These are phyloP conservation scores for Ustanciosporium gigantosporum DNA, from an alignment of 1,284 basidiomycete genomes.

Conservation along the genomic window DNA sequence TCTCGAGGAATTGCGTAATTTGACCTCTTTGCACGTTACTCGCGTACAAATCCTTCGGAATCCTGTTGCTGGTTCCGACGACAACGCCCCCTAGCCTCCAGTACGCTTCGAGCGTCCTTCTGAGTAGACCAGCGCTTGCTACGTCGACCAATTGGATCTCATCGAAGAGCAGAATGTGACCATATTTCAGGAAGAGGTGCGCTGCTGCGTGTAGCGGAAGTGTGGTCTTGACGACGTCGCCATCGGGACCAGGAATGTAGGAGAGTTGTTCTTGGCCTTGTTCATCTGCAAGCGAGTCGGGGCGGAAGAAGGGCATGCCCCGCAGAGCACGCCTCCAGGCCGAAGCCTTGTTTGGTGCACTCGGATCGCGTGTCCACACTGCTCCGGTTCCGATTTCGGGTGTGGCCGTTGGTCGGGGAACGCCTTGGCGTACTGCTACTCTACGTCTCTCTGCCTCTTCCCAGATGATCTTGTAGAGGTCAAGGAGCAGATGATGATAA, in stretches of 20 bases:
- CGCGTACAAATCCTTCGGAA: slow-evolving; percentile 72
- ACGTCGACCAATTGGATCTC: slow-evolving; percentile 75
- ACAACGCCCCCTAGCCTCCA: slow-evolving; percentile 76
- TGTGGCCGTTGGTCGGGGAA: slow-evolving; percentile 28
- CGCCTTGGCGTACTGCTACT: slow-evolving; percentile 38
- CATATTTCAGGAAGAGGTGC: slow-evolving; percentile 65
- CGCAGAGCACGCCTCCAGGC: slow-evolving; percentile 25
- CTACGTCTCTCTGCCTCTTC: slow-evolving; percentile 66
- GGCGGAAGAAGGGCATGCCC: slow-evolving; percentile 51
- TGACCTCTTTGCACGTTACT: slow-evolving; percentile 72
- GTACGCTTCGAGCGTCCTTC: slow-evolving; percentile 75
- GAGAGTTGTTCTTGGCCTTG: slow-evolving; percentile 2
- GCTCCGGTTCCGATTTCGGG: slow-evolving; percentile 38
- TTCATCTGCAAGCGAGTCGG: slow-evolving; percentile 28
- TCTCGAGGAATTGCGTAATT: slow-evolving; percentile 67
- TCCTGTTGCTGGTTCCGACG: slow-evolving; percentile 67
- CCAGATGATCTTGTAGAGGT: slow-evolving; percentile 71
- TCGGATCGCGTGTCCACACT: slow-evolving; percentile 62
- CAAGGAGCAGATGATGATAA: slow-evolving; percentile 72
- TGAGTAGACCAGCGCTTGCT: slow-evolving; percentile 69
- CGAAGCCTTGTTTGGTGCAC: slow-evolving; percentile 8
- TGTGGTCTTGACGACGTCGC: slow-evolving; percentile 41
- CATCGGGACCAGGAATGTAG: slow-evolving; percentile 32
- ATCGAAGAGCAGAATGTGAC: slow-evolving; percentile 71
- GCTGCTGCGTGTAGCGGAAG: slow-evolving; percentile 65